phyloP scores from a whole-genome alignment of 169 alveolate species.

The Eimeria brunetti region DNA sequence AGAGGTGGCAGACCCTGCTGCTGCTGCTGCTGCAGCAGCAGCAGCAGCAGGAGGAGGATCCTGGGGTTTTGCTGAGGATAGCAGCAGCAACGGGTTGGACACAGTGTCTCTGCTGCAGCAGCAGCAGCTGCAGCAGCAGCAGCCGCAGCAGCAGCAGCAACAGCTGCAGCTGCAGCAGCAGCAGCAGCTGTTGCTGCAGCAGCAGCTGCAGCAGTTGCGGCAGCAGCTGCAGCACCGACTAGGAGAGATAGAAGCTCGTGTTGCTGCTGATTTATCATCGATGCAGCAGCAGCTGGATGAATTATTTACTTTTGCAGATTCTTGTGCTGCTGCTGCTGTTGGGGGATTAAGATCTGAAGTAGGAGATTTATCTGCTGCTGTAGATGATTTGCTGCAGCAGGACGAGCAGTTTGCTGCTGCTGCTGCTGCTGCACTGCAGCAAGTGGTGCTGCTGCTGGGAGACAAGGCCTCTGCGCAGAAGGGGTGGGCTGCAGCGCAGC shows the following conservation, averaged over 20 bases:
- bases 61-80: not conserved
- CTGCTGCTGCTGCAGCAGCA: not conserved
- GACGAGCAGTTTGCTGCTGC: constrained; percentile 26
- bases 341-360: not conserved
- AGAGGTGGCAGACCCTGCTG: not conserved
- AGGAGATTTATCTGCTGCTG: not conserved
- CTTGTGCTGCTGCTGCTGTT: constrained; percentile 21
- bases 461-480: not conserved
- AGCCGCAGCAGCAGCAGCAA: constrained; percentile 55
- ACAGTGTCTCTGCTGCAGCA: too few relatives aligned
- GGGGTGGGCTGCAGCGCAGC: not conserved
- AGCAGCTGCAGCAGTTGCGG: not conserved
- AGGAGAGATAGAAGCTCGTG: not conserved
- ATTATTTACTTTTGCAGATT: not conserved
- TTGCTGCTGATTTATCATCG: not conserved
- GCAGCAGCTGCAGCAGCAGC: constrained; percentile 8
- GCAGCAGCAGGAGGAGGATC: not conserved
- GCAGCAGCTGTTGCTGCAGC: not conserved
- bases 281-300: constrained; percentile 12
- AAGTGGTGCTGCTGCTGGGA: constrained; percentile 28
- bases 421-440: constrained; percentile 39
- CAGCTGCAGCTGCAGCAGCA: not conserved
- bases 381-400: not conserved
- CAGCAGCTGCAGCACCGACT: not conserved
- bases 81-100: too few relatives aligned